Percentiles rank a stretch among this genome's conserved stretches.
Conservation (phyloP, 2,329 filamentous ascomycete species). For the Colletotrichum musicola region DNA sequence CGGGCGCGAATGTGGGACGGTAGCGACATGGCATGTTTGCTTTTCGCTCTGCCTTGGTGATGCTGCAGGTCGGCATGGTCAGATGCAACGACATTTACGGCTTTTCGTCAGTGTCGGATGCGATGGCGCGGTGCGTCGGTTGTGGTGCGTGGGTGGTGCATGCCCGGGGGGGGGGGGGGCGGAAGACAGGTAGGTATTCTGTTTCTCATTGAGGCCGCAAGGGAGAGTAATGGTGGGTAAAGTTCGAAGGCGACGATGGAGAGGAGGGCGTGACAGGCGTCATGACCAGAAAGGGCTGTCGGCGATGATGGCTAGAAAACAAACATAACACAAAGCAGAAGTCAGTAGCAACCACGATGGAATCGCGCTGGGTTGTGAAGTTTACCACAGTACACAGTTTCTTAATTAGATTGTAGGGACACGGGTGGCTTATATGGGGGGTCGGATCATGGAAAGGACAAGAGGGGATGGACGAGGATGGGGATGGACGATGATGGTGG, state of each 20-base stretch:
- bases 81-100: neutral
- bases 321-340: no score
- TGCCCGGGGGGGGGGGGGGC: neutral
- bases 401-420: neutral
- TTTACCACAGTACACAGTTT: neutral
- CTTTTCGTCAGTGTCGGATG: neutral
- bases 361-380: neutral
- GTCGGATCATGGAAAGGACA: slow-evolving; percentile 1
- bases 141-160: neutral
- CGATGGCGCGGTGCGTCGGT: neutral
- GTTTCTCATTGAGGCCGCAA: neutral
- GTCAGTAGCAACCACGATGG: no score
- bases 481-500: neutral
- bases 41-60: slow-evolving; percentile 5
- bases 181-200: neutral
- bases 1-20: neutral
- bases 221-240: neutral
- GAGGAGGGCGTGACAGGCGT: no score
- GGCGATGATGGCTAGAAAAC: no score
- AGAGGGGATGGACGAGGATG: neutral
- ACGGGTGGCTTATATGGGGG: slow-evolving; percentile 26
- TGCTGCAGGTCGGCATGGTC: slow-evolving; percentile 15
- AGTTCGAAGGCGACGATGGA: no score
- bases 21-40: slow-evolving; percentile 26
- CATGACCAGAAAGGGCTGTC: no score